Evolutionary conservation across 2,329 filamentous ascomycete species (phyloP), one percentile per base, ranked within the genome.

Genomic region (Sporothrix luriei): DNA sequence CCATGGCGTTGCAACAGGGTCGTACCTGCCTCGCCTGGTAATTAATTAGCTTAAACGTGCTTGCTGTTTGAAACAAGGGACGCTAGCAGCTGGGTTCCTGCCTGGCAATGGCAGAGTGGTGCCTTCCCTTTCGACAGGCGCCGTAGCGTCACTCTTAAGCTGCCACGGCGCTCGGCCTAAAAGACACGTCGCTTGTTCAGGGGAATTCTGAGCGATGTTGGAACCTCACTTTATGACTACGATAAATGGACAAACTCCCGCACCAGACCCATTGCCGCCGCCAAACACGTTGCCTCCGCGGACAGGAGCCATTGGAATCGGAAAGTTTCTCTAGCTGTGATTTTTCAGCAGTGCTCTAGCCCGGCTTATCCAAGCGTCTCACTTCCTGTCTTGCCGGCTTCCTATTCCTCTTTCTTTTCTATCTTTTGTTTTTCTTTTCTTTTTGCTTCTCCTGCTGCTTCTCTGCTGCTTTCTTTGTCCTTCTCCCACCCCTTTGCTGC

Each of bases 131-230:
- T 40, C 33, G 2, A 33, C 9, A 43, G 40, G 16, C 16, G 9
- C 46, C 14, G 9, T 43, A 33, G 33, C 9, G 9, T 33, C 33
- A 1, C 38, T 29, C n/a, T 29, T n/a, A 46, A 26, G 14, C 67
- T 59, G 49, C 52, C 14, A 6, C 5, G 21, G 24, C 43, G 40
- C 26, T 51, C 54, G 54, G 59, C 68, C 52, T 68, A 69, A 64
- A 70, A 69, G 71, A 70, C 71, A 72, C 71, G 71, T 72, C 69
- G 71, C 69, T 72, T 67, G 69, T 70, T 67, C 46, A 46, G 29
- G 38, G 33, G 21, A 16, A n/a, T 68, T 57, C 52, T 26, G 40
- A 26, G 38, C n/a, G n/a, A 57, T 68, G 57, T 52, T 68, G 65
- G 65, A 68, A 68, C 65, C 65, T 68, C 65, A 57, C 21, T 40